Base-by-base conservation (phyloP, 2,329 filamentous ascomycete species). In the Claviceps pazoutovae region DNA sequence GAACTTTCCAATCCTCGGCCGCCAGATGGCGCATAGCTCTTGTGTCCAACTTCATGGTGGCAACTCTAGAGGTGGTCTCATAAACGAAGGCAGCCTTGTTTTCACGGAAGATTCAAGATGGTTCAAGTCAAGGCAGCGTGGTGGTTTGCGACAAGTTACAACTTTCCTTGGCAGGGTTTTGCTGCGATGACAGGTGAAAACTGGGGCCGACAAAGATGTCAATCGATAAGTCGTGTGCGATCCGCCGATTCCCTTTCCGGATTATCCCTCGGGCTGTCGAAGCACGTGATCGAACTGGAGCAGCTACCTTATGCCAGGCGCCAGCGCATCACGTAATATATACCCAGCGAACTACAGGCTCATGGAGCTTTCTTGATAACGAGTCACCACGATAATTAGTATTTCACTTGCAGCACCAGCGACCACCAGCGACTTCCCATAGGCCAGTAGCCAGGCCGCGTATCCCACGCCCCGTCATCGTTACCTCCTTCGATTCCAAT, bases 21-120 rank as follows among this genome's bases (percentile, higher is more conserved):
- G 86, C 84, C 67, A 98, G 80, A 70, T 98, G 91, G 66, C 94
- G 89, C 72, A 98, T 83, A 48, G 87, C 84, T 67, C 89, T 89
- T 48, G 91, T 90, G 67, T 98, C 89, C 67, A 98, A 82, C 75
- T 93, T 95, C 93, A 98, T 98, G 57, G 54, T 70, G 63, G 9
- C 14, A 23, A 9, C 5, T 26, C 38, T 9, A 21, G 30, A 41
- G n/a, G 13, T 21, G 23, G n/a, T 38, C 16, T 46, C 17, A 45
- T 7, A 9, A 4, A 17, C 19, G 19, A 26, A 26, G 19, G 5
- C 17, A 8, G 19, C 13, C 21, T 17, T 11, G 41, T 7, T 8
- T 21, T 21, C n/a, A 36, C 13, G 42, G 9, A 16, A 41, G 26
- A 17, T 37, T 43, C 3, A 17, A 17, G 11, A 11, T 17, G 14